Evolutionary conservation across 805 yeast species (phyloP).

Genomic region (Pichia nanzhaoensis): DNA sequence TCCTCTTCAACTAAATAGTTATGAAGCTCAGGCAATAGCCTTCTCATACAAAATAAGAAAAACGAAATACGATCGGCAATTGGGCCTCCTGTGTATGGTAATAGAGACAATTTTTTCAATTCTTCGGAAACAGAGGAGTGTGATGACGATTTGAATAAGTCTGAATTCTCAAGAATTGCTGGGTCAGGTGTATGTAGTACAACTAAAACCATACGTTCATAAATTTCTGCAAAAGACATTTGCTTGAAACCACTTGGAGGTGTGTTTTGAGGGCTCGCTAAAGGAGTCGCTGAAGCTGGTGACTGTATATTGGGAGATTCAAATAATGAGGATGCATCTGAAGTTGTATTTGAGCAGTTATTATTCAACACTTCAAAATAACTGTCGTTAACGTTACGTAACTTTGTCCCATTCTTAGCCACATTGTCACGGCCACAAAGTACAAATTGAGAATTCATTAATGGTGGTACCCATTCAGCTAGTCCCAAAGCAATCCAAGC

Average conservation of each 20-base stretch:
- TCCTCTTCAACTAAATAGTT: slow-evolving; percentile 76
- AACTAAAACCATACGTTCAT: slow-evolving; percentile 70
- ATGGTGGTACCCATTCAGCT: slow-evolving; percentile 84
- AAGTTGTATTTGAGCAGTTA: slow-evolving; percentile 10
- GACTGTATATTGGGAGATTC: slow-evolving; percentile 24
- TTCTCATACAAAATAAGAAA: slow-evolving; percentile 58
- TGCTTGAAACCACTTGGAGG: slow-evolving; percentile 23
- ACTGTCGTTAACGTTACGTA: slow-evolving; percentile 29
- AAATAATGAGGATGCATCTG: slow-evolving; percentile 18
- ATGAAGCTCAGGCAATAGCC: slow-evolving; percentile 66
- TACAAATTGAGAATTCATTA: slow-evolving; percentile 46
- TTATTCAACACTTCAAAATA: slow-evolving; percentile 27
- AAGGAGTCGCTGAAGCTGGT: slow-evolving; percentile 23
- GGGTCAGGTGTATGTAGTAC: slow-evolving; percentile 65
- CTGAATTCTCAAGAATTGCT: slow-evolving; percentile 9
- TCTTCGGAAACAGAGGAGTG: slow-evolving; percentile 16
- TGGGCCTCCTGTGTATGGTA: slow-evolving; percentile 44
- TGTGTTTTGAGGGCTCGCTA: slow-evolving; percentile 17
- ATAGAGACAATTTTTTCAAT: slow-evolving; percentile 13
- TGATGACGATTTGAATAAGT: not conserved
- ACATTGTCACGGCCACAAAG: slow-evolving; percentile 46
- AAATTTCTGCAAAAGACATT: slow-evolving; percentile 60
- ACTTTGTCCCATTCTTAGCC: slow-evolving; percentile 32
- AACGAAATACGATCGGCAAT: slow-evolving; percentile 61
- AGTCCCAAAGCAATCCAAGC: slow-evolving; percentile 84